Evolutionary conservation across 352 stramenopile genomes (phyloP).

Genomic region (Elongisporangium prolatum): DNA sequence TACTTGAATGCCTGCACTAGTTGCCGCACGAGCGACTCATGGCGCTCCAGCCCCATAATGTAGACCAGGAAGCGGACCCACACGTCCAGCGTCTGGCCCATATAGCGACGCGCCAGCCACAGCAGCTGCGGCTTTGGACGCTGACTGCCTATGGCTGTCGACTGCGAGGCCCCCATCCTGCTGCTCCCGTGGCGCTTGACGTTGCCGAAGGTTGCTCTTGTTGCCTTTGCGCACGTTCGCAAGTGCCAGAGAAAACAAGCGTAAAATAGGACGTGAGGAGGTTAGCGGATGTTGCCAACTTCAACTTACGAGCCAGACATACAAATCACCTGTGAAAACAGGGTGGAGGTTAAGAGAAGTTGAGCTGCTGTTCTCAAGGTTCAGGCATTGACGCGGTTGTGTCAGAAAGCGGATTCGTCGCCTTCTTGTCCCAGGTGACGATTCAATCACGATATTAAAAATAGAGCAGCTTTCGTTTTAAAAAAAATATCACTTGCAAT

Average conservation of each 20-base stretch:
- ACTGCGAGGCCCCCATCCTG: conserved; percentile 16
- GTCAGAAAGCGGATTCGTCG: background rate
- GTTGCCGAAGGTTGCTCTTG: background rate
- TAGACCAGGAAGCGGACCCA: conserved; percentile 82
- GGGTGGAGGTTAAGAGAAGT: background rate
- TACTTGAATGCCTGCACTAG: conserved; percentile 52
- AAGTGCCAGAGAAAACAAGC: background rate
- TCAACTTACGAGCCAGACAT: background rate
- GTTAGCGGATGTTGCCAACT: background rate
- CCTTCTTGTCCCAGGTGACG: background rate
- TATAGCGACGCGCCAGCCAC: conserved; percentile 13
- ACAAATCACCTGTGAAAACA: background rate
- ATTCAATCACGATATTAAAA: background rate
- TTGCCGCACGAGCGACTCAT: conserved; percentile 42
- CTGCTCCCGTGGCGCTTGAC: background rate
- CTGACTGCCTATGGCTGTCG: conserved; percentile 6
- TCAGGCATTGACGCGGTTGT: background rate
- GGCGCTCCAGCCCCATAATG: conserved; percentile 59
- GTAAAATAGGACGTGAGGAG: background rate
- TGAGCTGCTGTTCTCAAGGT: background rate
- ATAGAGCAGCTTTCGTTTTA: background rate
- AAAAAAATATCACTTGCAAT: background rate
- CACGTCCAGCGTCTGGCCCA: conserved; percentile 31
- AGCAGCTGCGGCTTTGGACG: conserved; percentile 13
- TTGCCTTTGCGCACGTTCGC: background rate